phyloP scores from a whole-genome alignment of 2,329 filamentous ascomycete genomes.

The Juglanconis sp. region DNA sequence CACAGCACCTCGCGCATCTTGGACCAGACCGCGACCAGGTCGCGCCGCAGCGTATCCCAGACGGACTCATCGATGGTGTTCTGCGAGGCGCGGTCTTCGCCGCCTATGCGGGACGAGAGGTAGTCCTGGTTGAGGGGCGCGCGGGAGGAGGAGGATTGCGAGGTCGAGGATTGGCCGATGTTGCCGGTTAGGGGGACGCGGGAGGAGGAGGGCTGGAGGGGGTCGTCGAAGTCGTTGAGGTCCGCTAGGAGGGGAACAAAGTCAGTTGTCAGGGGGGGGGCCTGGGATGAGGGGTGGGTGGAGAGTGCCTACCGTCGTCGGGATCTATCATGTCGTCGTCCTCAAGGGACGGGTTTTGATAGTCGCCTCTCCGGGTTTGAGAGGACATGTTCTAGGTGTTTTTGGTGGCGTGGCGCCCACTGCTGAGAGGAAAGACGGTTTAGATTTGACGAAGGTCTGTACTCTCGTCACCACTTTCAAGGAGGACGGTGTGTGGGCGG shows the following conservation, averaged over 20 bases:
- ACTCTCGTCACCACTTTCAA: background rate
- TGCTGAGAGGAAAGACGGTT: background rate
- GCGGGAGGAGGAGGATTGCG: conserved; percentile 42
- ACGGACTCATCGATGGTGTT: conserved; percentile 97
- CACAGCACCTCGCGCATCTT: conserved; percentile 98
- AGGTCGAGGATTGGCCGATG: conserved; percentile 57
- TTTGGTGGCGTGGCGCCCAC: background rate
- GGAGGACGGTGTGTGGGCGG: background rate
- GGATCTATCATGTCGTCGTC: conserved; percentile 73
- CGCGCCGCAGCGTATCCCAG: conserved; percentile 93
- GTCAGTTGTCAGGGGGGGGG: background rate
- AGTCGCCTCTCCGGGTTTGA: conserved; percentile 51
- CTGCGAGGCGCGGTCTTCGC: conserved; percentile 84
- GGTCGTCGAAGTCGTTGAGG: conserved; percentile 91
- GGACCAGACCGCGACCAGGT: conserved; percentile 90
- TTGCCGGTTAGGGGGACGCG: conserved; percentile 80
- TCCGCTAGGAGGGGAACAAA: conserved; percentile 53
- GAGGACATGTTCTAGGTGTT: conserved; percentile 40
- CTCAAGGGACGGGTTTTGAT: conserved; percentile 56
- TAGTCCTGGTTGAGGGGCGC: conserved; percentile 70
- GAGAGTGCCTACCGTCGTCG: conserved; percentile 62
- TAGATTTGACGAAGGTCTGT: background rate
- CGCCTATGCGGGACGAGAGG: conserved; percentile 83
- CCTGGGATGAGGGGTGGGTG: background rate
- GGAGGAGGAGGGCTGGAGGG: conserved; percentile 65